Evolutionary conservation across 2,329 filamentous ascomycete genomes (phyloP).

Genomic region (Domatiomyces globalis): DNA sequence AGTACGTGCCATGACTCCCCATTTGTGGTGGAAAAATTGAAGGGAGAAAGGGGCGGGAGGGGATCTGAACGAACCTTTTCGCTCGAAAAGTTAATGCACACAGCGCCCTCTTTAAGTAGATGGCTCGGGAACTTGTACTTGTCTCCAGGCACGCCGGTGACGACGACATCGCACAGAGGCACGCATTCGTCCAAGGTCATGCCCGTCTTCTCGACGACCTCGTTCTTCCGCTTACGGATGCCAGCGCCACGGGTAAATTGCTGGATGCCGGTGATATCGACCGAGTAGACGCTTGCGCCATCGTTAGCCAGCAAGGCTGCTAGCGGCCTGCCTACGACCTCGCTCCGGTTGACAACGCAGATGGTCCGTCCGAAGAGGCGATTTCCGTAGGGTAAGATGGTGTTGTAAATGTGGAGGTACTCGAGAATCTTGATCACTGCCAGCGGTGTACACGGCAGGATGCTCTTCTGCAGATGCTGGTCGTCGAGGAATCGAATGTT

Average conservation of each 20-base stretch:
- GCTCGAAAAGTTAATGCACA: constrained; percentile 98
- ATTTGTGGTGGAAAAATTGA: not conserved
- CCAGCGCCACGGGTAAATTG: constrained; percentile 82
- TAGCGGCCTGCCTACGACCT: constrained; percentile 86
- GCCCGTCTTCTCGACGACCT: constrained; percentile 68
- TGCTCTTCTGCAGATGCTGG: constrained; percentile 66
- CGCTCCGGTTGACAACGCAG: constrained; percentile 89
- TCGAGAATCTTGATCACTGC: constrained; percentile 96
- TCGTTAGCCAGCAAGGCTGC: constrained; percentile 92
- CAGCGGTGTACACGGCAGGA: constrained; percentile 87
- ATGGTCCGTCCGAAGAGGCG: constrained; percentile 85
- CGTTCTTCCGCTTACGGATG: constrained; percentile 70
- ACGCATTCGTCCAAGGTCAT: constrained; percentile 69
- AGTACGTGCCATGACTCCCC: not conserved
- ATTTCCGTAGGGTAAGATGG: constrained; percentile 82
- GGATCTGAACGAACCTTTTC: constrained; percentile 45
- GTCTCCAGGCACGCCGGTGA: constrained; percentile 79
- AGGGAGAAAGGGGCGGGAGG: not conserved
- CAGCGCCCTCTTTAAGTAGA: constrained; percentile 71
- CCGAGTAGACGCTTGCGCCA: constrained; percentile 85
- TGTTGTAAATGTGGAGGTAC: constrained; percentile 91
- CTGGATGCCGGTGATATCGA: constrained; percentile 83
- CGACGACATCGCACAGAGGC: constrained; percentile 82
- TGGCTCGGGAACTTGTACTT: constrained; percentile 79
- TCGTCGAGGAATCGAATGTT: constrained; percentile 91